These are phyloP conservation scores for Fusarium fujikuroi DNA, from an alignment of 2,329 filamentous ascomycete species.

Conservation along the genomic window DNA sequence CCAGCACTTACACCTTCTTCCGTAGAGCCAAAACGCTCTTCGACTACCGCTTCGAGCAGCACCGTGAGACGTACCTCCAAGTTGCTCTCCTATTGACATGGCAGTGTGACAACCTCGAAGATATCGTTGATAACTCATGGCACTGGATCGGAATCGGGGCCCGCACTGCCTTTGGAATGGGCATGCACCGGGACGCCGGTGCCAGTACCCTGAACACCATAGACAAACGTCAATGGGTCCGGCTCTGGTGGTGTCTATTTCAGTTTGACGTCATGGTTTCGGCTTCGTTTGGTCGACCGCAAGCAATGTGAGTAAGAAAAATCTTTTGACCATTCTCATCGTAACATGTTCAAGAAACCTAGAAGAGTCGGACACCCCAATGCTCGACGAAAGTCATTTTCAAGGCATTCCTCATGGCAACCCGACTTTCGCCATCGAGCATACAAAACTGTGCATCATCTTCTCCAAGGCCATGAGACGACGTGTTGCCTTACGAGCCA, in stretches of 20 bases:
- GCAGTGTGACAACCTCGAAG: slow-evolving; percentile 65
- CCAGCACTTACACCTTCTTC: slow-evolving; percentile 59
- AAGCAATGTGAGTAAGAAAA: slow-evolving; percentile 54
- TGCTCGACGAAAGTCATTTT: slow-evolving; percentile 57
- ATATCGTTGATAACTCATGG: slow-evolving; percentile 63
- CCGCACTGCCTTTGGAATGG: slow-evolving; percentile 62
- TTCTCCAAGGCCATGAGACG: slow-evolving; percentile 53
- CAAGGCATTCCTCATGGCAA: slow-evolving; percentile 54
- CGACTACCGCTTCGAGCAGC: slow-evolving; percentile 63
- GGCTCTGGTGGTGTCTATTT: slow-evolving; percentile 55
- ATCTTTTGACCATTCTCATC: not conserved
- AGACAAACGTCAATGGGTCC: slow-evolving; percentile 51
- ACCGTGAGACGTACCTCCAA: slow-evolving; percentile 64
- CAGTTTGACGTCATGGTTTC: slow-evolving; percentile 53
- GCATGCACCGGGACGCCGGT: slow-evolving; percentile 58
- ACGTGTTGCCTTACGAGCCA: slow-evolving; percentile 40
- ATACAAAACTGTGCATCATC: slow-evolving; percentile 61
- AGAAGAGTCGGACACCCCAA: slow-evolving; percentile 62
- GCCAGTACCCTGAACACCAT: slow-evolving; percentile 44
- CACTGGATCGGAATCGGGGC: slow-evolving; percentile 64
- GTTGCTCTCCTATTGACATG: slow-evolving; percentile 65
- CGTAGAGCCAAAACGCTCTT: slow-evolving; percentile 63
- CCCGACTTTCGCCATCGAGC: slow-evolving; percentile 57
- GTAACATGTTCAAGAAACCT: slow-evolving; percentile 49
- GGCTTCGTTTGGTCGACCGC: slow-evolving; percentile 59